A percentile compares a stretch with the other conserved stretches of the same genome.
These are phyloP conservation scores for Neodidymelliopsis sp. DNA, from an alignment of 2,329 filamentous ascomycete species.

Conservation along the genomic window DNA sequence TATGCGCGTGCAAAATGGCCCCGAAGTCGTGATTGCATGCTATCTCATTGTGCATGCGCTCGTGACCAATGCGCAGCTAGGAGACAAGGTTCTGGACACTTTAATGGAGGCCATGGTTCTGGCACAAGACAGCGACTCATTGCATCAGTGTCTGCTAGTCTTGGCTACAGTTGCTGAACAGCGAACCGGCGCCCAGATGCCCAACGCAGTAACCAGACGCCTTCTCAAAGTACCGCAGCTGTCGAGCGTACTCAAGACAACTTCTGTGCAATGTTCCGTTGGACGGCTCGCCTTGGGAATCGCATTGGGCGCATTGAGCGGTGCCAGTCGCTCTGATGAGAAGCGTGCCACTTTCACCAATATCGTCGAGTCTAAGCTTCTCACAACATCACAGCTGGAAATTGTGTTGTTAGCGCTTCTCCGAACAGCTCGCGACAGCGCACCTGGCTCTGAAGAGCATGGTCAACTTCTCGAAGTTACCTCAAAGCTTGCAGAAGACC, in stretches of 20 bases:
- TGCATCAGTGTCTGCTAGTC: slow-evolving; percentile 77
- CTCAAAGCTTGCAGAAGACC: slow-evolving; percentile 41
- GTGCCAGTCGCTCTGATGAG: slow-evolving; percentile 28
- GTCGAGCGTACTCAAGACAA: slow-evolving; percentile 64
- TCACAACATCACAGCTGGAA: slow-evolving; percentile 69
- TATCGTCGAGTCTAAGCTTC: slow-evolving; percentile 65
- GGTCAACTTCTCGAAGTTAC: slow-evolving; percentile 43
- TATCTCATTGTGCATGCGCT: slow-evolving; percentile 92
- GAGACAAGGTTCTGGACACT: slow-evolving; percentile 80
- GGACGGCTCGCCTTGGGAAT: slow-evolving; percentile 76
- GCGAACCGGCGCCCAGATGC: slow-evolving; percentile 73
- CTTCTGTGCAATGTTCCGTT: slow-evolving; percentile 70
- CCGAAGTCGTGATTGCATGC: slow-evolving; percentile 82
- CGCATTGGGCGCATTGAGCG: slow-evolving; percentile 58
- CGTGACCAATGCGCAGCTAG: slow-evolving; percentile 80
- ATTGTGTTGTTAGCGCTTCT: slow-evolving; percentile 72
- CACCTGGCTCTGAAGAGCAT: slow-evolving; percentile 38
- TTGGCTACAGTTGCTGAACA: slow-evolving; percentile 83
- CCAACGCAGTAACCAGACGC: slow-evolving; percentile 72
- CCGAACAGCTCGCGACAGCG: slow-evolving; percentile 53
- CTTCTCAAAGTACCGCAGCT: slow-evolving; percentile 70
- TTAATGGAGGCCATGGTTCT: slow-evolving; percentile 88
- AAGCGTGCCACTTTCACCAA: slow-evolving; percentile 61
- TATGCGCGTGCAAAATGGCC: slow-evolving; percentile 75
- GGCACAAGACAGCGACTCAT: slow-evolving; percentile 78